Conservation (phyloP, 768 basidiomycete species). For the Xanthoconium stramineum region DNA sequence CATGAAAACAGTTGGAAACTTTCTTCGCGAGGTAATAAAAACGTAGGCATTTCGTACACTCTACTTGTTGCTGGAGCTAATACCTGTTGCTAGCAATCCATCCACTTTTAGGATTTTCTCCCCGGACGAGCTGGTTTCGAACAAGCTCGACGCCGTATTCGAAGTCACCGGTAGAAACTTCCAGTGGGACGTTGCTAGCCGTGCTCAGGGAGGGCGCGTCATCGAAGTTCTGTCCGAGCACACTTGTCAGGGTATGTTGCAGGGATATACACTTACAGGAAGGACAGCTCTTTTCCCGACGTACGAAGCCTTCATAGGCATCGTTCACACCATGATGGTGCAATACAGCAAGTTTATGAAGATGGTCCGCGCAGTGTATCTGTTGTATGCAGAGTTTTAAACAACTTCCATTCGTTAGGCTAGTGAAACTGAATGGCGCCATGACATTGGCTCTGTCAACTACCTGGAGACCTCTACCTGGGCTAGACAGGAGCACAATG, state of each 20-base stretch:
- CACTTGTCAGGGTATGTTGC: conserved; percentile 86
- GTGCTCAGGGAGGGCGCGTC: conserved; percentile 74
- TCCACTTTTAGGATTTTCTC: conserved; percentile 83
- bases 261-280: conserved; percentile 91
- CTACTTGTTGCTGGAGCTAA: background rate
- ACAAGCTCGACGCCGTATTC: conserved; percentile 83
- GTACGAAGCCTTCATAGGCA: conserved; percentile 90
- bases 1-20: conserved; percentile 67
- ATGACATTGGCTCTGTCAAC: conserved; percentile 68
- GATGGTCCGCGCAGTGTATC: conserved; percentile 47
- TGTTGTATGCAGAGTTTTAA: background rate
- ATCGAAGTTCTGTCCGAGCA: conserved; percentile 89
- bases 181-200: conserved; percentile 75
- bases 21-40: conserved; percentile 54
- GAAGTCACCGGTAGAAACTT: conserved; percentile 68
- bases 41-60: conserved; percentile 35
- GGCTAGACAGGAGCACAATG: conserved; percentile 84
- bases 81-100: conserved; percentile 52
- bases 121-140: conserved; percentile 84
- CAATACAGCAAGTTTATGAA: conserved; percentile 88
- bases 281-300: conserved; percentile 82
- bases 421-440: conserved; percentile 68
- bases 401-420: conserved; percentile 29
- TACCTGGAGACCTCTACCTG: conserved; percentile 89
- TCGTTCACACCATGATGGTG: conserved; percentile 86